phyloP scores from a whole-genome alignment of 1,284 basidiomycete genomes.

The Mycena sp. region DNA sequence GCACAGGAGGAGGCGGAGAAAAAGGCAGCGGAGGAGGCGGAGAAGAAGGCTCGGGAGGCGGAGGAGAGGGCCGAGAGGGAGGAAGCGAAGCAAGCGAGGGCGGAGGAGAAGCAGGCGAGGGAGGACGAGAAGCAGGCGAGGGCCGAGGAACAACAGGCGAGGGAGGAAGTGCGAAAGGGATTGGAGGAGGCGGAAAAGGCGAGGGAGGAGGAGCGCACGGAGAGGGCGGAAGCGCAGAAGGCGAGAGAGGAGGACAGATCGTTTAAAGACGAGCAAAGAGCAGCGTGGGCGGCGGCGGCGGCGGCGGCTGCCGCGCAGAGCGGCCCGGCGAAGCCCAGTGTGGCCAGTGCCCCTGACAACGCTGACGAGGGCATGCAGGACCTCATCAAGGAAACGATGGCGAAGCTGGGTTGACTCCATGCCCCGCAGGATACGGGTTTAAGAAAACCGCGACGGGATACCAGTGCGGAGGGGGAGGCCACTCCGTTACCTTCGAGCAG shows the following conservation, averaged over 20 bases:
- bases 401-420: not conserved
- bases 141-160: slow-evolving; percentile 6
- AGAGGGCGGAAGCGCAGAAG: no score
- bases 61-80: slow-evolving; percentile 19
- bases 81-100: slow-evolving; percentile 15
- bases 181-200: no score
- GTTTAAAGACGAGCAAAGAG: no score
- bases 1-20: no score
- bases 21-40: slow-evolving; percentile 32
- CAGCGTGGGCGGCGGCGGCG: not conserved
- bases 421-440: no score
- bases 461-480: no score
- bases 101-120: no score
- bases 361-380: not conserved
- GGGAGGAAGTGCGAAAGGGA: slow-evolving; percentile 7
- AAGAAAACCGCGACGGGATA: no score
- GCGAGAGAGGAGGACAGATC: no score
- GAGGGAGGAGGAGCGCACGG: no score
- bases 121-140: slow-evolving; percentile 8
- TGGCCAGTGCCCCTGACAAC: not conserved
- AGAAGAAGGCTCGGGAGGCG: slow-evolving; percentile 20
- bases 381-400: slow-evolving; percentile 8
- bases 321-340: not conserved
- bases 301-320: not conserved
- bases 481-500: no score